phyloP scores from a whole-genome alignment of 352 stramenopile species.

The Globisporangium takayamanum region DNA sequence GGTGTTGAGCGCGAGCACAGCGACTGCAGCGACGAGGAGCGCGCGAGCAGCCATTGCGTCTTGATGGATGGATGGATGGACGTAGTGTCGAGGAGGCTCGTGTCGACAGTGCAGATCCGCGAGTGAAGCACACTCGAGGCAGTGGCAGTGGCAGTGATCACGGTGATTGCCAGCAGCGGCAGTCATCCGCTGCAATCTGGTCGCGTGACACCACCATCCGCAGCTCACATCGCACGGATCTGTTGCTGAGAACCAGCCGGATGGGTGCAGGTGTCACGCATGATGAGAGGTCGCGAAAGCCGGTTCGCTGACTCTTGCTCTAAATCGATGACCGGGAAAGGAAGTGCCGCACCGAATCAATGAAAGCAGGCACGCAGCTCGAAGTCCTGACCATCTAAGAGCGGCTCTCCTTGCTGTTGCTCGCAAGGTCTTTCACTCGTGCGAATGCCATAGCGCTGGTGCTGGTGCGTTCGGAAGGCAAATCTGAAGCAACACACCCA shows the following conservation, averaged over 20 bases:
- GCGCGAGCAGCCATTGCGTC: background rate
- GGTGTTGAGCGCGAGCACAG: constrained; percentile 2
- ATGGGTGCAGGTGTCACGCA: background rate
- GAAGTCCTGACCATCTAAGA: too few species aligned
- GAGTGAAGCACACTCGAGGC: background rate
- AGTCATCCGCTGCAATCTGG: too few species aligned
- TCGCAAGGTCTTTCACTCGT: too few species aligned
- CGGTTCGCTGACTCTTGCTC: background rate
- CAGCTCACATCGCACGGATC: background rate
- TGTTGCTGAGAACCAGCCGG: background rate
- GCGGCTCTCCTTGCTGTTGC: too few species aligned
- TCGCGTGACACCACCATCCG: too few species aligned
- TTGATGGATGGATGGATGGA: background rate
- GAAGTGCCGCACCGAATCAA: background rate
- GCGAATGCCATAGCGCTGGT: too few species aligned
- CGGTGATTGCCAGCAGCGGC: too few species aligned
- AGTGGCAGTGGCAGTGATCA: too few species aligned
- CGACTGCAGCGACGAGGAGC: background rate
- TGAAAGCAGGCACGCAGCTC: background rate
- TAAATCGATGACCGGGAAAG: background rate
- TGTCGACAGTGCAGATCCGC: background rate
- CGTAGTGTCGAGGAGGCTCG: too few species aligned
- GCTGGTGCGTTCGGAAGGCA: too few species aligned
- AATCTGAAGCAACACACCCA: too few species aligned
- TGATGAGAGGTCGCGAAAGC: background rate